Evolutionary conservation across 1,284 basidiomycete species (phyloP), one percentile per base, ranked within the genome.

Genomic region (Sporisorium scitamineum): DNA sequence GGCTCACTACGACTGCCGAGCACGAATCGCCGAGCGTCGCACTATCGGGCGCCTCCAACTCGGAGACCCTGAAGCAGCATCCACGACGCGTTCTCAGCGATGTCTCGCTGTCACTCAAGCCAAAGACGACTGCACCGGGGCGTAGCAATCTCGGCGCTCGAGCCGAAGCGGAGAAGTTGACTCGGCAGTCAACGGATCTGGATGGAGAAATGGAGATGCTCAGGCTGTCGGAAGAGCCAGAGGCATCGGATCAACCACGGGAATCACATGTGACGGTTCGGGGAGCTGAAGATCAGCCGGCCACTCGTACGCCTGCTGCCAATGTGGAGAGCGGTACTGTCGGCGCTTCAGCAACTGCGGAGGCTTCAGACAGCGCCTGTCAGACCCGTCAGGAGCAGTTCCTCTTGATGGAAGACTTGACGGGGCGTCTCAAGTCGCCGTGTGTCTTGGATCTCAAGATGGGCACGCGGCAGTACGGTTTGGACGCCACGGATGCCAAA

Each of bases 371-470:
- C 48, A 47, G 64, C 58, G 39, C 59, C 20, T 54, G 62, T n/a
- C 73, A 74, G 39, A 67, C 93, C 16, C 91, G 95, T 18, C 95
- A 97, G 86, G 95, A 97, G 85, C 92, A 98, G 84, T 99, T 99
- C 86, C 95, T 99, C 79, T 89, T 99, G 72, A 96, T 99, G 94
- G 96, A 99, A 86, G 97, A 99, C 84, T 88, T 99, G 48, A 99
- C 96, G 1, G 97, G 97, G 22, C 89, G 93, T n/a, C 87, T 98
- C 78, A 95, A 93, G 85, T 91, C 90, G 57, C 94, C 97, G 4
- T 99, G 96, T 84, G 97, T 99, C 45, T 90, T 99, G 76, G 96
- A 99, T 86, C 88, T 99, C 80, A 99, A 99, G 89, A 99, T 99
- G 96, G 96, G 96, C 14, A 98, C 95, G 34, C 89, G 96, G 45